A percentile compares a stretch with the other conserved stretches of the same genome.
phyloP scores from a whole-genome alignment of 805 yeast species.

The Candida verbasci region DNA sequence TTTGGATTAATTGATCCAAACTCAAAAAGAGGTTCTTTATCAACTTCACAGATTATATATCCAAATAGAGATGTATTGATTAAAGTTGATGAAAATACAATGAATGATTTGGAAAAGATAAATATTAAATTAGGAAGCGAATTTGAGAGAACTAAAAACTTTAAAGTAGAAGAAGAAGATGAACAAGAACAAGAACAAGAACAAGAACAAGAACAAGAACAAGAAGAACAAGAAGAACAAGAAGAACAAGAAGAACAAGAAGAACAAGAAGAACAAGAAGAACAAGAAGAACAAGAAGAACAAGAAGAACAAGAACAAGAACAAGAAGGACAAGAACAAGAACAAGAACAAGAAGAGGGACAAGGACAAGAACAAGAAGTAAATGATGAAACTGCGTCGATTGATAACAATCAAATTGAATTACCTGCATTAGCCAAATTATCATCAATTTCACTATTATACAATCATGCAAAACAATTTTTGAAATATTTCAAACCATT shows the following conservation, averaged over 20 bases:
- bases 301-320: constrained; percentile 1
- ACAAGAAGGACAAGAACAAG: no score
- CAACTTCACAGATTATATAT: constrained; percentile 52
- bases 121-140: constrained; percentile 23
- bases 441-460: constrained; percentile 28
- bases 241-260: constrained; percentile 9
- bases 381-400: not conserved
- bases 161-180: constrained; percentile 12
- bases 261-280: not conserved
- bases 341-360: constrained; percentile 4
- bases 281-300: constrained; percentile 10
- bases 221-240: not conserved
- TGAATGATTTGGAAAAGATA: constrained; percentile 16
- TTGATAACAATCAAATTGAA: constrained; percentile 4
- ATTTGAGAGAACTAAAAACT: constrained; percentile 10
- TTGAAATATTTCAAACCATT: constrained; percentile 20
- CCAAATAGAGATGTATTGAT: constrained; percentile 43
- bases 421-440: constrained; percentile 31
- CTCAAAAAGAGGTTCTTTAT: constrained; percentile 52
- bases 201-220: constrained; percentile 1
- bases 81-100: constrained; percentile 20
- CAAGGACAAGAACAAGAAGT: not conserved
- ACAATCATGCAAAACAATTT: constrained; percentile 35
- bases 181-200: not conserved
- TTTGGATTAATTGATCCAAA: constrained; percentile 56